These are phyloP conservation scores for Trametes sp. DNA, from an alignment of 1,284 basidiomycete genomes.

Conservation along the genomic window DNA sequence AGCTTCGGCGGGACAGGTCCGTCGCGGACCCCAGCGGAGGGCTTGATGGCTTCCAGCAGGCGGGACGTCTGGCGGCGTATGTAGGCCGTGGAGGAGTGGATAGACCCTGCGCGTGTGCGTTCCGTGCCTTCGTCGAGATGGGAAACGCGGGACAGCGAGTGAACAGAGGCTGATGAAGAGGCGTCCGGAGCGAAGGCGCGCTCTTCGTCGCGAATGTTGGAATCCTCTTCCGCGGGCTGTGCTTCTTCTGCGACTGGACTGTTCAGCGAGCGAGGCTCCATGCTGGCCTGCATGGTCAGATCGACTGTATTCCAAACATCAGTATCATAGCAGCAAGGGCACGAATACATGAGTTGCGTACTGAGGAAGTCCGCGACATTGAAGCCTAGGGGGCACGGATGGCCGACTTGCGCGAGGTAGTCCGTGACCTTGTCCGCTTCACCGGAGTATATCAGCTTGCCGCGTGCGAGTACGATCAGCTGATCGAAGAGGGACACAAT, in stretches of 20 bases:
- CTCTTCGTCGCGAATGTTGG: conserved; percentile 69
- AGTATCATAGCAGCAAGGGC: no score
- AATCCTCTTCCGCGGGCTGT: conserved; percentile 43
- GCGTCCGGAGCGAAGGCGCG: conserved; percentile 47
- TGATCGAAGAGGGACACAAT: conserved; percentile 97
- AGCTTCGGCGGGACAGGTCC: conserved; percentile 70
- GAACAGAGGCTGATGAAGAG: conserved; percentile 46
- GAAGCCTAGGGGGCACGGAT: conserved; percentile 92
- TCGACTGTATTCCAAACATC: no score
- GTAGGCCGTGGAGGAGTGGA: conserved; percentile 56
- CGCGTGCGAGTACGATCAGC: conserved; percentile 85
- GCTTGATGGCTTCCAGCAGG: conserved; percentile 72
- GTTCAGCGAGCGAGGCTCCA: conserved; percentile 51
- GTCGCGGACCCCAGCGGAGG: conserved; percentile 45
- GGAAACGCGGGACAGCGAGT: conserved; percentile 35
- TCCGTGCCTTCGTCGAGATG: conserved; percentile 55
- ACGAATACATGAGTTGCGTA: conserved; percentile 53
- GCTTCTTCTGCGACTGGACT: conserved; percentile 45
- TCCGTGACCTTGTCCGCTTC: conserved; percentile 76
- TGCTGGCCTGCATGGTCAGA: conserved; percentile 80
- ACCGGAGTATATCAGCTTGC: conserved; percentile 87
- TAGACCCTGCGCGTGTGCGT: conserved; percentile 54
- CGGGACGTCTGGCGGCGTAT: conserved; percentile 82
- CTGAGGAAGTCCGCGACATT: conserved; percentile 97
- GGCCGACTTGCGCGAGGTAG: conserved; percentile 84